A percentile compares a stretch with the other conserved stretches of the same genome.
phyloP scores from a whole-genome alignment of 305 asterid genomes.

The Fraxinus ornus region DNA sequence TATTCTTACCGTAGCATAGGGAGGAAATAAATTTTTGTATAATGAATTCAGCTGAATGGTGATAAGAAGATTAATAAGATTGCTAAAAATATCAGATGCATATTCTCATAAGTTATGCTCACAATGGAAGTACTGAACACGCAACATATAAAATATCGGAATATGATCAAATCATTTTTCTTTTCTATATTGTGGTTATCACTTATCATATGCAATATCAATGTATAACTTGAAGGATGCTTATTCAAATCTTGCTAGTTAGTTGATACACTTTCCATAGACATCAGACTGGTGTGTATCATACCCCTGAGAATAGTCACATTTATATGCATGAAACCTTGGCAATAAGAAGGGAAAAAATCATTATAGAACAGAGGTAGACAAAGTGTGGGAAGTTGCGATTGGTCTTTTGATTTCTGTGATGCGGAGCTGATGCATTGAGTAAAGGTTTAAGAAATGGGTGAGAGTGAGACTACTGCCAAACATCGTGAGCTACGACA shows the following conservation, averaged over 20 bases:
- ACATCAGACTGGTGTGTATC: background rate
- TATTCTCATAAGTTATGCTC: background rate
- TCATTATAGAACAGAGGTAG: background rate
- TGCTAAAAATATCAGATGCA: background rate
- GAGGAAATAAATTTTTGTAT: background rate
- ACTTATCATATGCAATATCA: background rate
- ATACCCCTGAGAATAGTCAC: background rate
- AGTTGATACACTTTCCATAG: background rate
- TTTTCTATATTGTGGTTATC: background rate
- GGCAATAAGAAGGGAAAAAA: background rate
- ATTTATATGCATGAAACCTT: background rate
- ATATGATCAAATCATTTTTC: background rate
- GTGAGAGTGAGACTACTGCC: background rate
- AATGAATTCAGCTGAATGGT: background rate
- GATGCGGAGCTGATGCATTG: background rate
- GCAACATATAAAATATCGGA: background rate
- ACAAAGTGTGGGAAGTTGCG: background rate
- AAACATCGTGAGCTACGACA: background rate
- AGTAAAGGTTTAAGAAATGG: background rate
- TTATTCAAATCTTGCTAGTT: background rate
- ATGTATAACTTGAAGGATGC: background rate
- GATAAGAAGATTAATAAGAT: background rate
- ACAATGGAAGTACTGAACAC: background rate
- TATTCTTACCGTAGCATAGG: background rate
- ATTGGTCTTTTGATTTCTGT: background rate